These are phyloP conservation scores for Heteromeles arbutifolia DNA, from an alignment of 306 rosid species.

Conservation along the genomic window DNA sequence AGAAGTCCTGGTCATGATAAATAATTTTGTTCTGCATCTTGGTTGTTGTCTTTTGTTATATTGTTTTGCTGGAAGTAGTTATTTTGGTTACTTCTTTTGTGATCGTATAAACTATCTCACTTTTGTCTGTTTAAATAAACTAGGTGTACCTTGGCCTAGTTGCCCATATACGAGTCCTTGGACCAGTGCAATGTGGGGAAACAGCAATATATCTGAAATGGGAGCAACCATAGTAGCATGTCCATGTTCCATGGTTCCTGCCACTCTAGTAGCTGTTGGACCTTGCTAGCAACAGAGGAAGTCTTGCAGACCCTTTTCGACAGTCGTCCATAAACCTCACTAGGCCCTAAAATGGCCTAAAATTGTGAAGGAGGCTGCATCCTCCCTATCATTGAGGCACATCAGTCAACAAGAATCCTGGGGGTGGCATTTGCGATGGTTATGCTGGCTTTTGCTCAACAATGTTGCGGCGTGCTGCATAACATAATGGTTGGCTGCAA, in stretches of 20 bases:
- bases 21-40: neutral
- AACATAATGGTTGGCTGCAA: no score
- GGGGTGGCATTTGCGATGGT: no score
- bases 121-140: neutral
- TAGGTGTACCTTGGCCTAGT: neutral
- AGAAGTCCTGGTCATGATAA: no score
- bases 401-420: no score
- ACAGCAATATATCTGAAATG: neutral
- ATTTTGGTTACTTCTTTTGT: no score
- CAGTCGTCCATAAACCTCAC: neutral
- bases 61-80: neutral
- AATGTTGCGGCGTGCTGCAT: no score
- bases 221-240: neutral
- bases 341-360: neutral
- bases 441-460: no score
- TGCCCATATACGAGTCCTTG: neutral
- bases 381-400: no score
- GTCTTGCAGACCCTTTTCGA: neutral
- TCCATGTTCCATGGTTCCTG: neutral
- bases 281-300: neutral
- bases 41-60: neutral
- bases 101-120: neutral
- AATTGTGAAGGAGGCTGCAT: neutral
- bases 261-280: neutral
- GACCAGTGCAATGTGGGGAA: neutral